Evolutionary conservation across 1,284 basidiomycete genomes (phyloP), one percentile per base, ranked within the genome.

Genomic region (Xerocomus minutiporus): DNA sequence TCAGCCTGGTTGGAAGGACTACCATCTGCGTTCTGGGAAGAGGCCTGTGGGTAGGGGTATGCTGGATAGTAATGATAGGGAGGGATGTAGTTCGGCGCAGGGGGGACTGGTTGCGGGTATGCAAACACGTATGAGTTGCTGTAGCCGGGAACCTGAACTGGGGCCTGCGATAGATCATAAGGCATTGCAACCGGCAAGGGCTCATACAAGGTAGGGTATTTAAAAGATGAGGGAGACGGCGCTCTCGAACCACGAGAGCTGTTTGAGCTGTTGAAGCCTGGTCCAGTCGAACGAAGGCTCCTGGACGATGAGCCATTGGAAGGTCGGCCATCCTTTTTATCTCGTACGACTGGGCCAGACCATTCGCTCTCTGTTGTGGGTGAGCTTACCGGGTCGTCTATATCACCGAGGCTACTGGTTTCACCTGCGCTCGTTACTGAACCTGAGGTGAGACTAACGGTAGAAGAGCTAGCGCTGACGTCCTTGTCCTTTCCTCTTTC

Each of bases 361-460:
- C 84, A 87, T 68, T 91, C 88, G 66, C 86, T 88, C 69, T 90
- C 87, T 8, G 86, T 88, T 8, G 84, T 77, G 29, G 82, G 82
- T 15, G 83, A 85, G 62, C 83, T 84, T 31, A 74, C 76, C 12
- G 79, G 76, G 56, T 88, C 86, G 54, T 86, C 84, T 8, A 79
- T 68, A 59, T 87, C 86, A 44, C 79, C 82, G 45, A 73, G 66
- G 58, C 81, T 81, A 59, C 77, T 79, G 51, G 75, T 75, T 44
- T 78, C 77, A 44, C 79, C 80, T 43, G 75, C 81, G 52, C 79
- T 66, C 8, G 79, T 80, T 23, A 79, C 79, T 29, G 85, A 87
- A 42, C 80, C 82, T 8, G 84, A 87, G 1, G 79, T 75, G 46
- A 87, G 74, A 60, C 84, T 87, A 50, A 84, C 71, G 29, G 84